These are phyloP conservation scores for Euryodendron excelsum DNA, from an alignment of 148 eudicot species.

Conservation along the genomic window DNA sequence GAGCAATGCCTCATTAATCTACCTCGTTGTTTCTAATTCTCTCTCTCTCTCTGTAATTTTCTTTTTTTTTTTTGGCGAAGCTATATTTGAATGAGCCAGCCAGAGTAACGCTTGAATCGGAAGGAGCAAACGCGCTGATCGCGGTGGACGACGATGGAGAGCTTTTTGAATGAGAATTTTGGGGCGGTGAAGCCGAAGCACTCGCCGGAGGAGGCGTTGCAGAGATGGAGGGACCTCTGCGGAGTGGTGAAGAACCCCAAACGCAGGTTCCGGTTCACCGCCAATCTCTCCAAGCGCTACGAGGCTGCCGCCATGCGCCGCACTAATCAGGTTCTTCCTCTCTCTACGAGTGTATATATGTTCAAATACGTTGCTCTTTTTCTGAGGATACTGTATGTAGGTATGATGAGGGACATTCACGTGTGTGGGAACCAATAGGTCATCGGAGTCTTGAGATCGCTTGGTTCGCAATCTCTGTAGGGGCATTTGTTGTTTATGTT, in stretches of 20 bases:
- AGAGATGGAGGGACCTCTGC: conserved; percentile 56
- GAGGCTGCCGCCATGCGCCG: conserved; percentile 74
- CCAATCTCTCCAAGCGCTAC: conserved; percentile 58
- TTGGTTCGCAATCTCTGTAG: too few relatives aligned
- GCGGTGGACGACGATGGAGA: conserved; percentile 39
- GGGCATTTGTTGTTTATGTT: too few relatives aligned
- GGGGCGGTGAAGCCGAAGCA: conserved; percentile 52
- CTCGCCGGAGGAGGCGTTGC: conserved; percentile 46
- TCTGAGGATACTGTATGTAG: too few relatives aligned
- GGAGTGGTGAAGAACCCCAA: conserved; percentile 68
- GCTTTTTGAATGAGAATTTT: conserved; percentile 43
- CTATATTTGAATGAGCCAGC: neutral
- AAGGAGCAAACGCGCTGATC: neutral
- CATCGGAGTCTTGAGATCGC: too few relatives aligned
- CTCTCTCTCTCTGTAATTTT: neutral
- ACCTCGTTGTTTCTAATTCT: too few relatives aligned
- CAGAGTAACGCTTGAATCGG: neutral
- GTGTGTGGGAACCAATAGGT: too few relatives aligned
- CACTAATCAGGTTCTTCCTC: conserved; percentile 44
- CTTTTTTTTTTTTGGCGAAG: neutral
- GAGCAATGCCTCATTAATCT: neutral
- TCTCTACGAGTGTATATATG: too few relatives aligned
- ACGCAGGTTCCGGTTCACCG: conserved; percentile 62
- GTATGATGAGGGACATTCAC: too few relatives aligned
- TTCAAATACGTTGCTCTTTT: too few relatives aligned